Evolutionary conservation across 208 protist genomes (phyloP).

Genomic region (Trypanosomatidae sp.): DNA sequence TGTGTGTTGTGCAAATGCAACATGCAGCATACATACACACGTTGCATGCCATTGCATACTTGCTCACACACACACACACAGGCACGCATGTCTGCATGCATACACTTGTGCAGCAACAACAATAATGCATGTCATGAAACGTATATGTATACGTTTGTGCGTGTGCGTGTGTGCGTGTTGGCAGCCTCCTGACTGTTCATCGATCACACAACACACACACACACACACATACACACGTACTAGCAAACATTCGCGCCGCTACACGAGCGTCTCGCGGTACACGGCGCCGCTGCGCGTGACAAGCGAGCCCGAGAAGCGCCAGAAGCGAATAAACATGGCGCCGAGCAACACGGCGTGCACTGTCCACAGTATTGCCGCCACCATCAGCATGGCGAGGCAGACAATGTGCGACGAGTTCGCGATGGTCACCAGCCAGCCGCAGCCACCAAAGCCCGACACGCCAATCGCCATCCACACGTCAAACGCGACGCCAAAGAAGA

Average conservation of each 20-base stretch:
- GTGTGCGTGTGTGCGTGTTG: too few relatives aligned
- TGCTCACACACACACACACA: too few relatives aligned
- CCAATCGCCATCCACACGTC: conserved; percentile 78
- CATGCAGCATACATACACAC: too few relatives aligned
- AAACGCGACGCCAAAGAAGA: conserved; percentile 44
- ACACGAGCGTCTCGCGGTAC: conserved; percentile 19
- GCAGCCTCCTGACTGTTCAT: too few relatives aligned
- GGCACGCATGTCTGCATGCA: too few relatives aligned
- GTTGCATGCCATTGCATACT: too few relatives aligned
- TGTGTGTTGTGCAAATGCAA: too few relatives aligned
- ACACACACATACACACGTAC: too few relatives aligned
- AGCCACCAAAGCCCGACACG: conserved; percentile 46
- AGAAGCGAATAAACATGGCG: conserved; percentile 36
- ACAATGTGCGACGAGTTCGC: neutral
- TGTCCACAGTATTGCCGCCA: conserved; percentile 56
- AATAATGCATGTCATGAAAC: too few relatives aligned
- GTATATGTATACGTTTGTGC: too few relatives aligned
- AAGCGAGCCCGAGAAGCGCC: conserved; percentile 13
- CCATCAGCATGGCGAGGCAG: conserved; percentile 25
- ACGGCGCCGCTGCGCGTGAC: conserved; percentile 12
- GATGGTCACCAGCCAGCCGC: conserved; percentile 60
- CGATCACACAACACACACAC: too few relatives aligned
- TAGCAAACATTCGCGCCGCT: neutral
- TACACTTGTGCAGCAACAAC: too few relatives aligned
- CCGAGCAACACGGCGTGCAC: conserved; percentile 35